A percentile compares a stretch with the other conserved stretches of the same genome.
Conservation (phyloP, 2,329 filamentous ascomycete species). For the Aspergillus calidoustus region DNA sequence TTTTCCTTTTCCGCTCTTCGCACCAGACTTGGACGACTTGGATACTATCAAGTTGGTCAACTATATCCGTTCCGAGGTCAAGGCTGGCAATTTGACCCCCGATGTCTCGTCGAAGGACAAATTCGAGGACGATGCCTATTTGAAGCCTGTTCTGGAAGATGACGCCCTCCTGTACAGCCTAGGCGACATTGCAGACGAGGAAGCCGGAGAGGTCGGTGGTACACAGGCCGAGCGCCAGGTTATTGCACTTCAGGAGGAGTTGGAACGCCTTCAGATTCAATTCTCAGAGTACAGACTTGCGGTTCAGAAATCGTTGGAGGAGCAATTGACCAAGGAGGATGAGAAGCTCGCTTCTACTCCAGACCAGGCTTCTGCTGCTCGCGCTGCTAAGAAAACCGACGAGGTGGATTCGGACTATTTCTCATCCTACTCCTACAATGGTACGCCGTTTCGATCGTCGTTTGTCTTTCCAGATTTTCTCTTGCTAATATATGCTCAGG, state of each 20-base stretch:
- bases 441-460: constrained; percentile 49
- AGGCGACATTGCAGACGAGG: constrained; percentile 69
- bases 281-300: constrained; percentile 69
- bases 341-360: constrained; percentile 40
- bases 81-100: constrained; percentile 52
- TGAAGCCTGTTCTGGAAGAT: constrained; percentile 84
- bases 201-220: constrained; percentile 30
- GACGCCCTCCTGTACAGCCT: constrained; percentile 87
- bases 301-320: constrained; percentile 69
- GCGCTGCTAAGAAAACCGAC: constrained; percentile 39
- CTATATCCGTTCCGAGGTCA: constrained; percentile 59
- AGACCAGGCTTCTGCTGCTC: constrained; percentile 34
- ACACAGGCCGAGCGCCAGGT: constrained; percentile 52
- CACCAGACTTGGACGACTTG: constrained; percentile 70
- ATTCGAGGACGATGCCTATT: constrained; percentile 77
- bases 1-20: constrained; percentile 26
- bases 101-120: constrained; percentile 63
- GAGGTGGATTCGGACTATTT: constrained; percentile 67
- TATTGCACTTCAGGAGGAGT: constrained; percentile 65
- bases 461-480: not conserved
- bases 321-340: constrained; percentile 65
- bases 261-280: constrained; percentile 63
- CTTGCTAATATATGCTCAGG: constrained; percentile 52
- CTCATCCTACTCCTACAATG: constrained; percentile 69
- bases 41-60: constrained; percentile 77